Conservation (phyloP, 1,284 basidiomycete species). For the Sporisorium iseilematis-ciliati region DNA sequence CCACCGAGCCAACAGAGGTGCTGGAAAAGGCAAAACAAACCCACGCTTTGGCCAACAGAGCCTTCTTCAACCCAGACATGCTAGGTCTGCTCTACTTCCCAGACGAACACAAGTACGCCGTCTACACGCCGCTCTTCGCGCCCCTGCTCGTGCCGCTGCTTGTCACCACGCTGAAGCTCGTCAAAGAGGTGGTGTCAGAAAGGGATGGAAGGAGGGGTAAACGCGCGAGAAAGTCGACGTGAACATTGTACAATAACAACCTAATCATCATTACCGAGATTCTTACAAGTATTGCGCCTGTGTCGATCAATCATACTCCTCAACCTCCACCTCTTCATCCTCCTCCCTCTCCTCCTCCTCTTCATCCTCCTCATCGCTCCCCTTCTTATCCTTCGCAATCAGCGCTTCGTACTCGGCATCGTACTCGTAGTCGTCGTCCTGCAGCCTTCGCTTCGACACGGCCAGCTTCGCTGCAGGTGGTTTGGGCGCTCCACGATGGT, state of each 20-base stretch:
- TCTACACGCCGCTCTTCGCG: conserved; percentile 69
- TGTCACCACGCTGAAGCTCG: conserved; percentile 75
- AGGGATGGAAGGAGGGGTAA: not conserved
- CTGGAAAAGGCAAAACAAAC: conserved; percentile 79
- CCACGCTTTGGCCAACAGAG: conserved; percentile 80
- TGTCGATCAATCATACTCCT: conserved; percentile 19
- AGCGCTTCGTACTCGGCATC: conserved; percentile 46
- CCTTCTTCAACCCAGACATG: conserved; percentile 98
- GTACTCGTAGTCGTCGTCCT: conserved; percentile 54
- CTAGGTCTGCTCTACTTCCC: conserved; percentile 91
- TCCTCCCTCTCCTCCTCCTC: conserved; percentile 6
- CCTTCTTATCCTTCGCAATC: conserved; percentile 33
- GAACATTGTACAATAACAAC: conserved; percentile 1
- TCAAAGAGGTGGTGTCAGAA: conserved; percentile 9
- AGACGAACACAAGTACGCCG: conserved; percentile 70
- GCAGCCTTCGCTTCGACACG: conserved; percentile 29
- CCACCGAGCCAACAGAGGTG: conserved; percentile 66
- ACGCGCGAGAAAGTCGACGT: not conserved
- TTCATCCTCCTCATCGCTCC: conserved; percentile 4
- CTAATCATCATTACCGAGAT: not conserved
- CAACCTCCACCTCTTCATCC: conserved; percentile 2
- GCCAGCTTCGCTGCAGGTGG: conserved; percentile 23
- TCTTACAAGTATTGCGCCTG: not conserved
- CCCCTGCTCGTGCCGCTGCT: conserved; percentile 79
- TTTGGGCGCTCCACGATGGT: conserved; percentile 39